These are phyloP conservation scores for Rosa rugosa DNA, from an alignment of 306 rosid genomes.

Conservation along the genomic window DNA sequence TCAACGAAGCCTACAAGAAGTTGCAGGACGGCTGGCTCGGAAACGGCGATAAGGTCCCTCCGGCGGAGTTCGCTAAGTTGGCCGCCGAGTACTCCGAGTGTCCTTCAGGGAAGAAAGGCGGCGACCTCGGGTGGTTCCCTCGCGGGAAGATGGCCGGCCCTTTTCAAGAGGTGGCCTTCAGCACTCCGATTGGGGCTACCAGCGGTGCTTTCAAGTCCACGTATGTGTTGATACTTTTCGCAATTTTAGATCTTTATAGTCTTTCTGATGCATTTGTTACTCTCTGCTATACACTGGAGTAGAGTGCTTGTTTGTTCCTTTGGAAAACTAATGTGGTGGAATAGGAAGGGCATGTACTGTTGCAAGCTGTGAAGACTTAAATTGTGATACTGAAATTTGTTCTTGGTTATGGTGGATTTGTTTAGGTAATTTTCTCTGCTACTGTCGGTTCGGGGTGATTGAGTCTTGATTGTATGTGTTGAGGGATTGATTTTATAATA, in stretches of 20 bases:
- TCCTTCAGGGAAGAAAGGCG: slow-evolving; percentile 98
- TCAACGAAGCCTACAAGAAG: slow-evolving; percentile 95
- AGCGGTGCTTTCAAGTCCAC: slow-evolving; percentile 94
- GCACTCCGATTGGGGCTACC: slow-evolving; percentile 74
- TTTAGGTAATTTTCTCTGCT: neutral
- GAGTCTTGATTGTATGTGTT: neutral
- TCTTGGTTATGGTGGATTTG: neutral
- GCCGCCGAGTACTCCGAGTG: slow-evolving; percentile 69
- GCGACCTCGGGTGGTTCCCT: slow-evolving; percentile 99
- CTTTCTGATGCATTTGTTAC: neutral
- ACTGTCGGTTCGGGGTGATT: neutral
- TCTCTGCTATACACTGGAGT: neutral
- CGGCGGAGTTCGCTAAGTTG: slow-evolving; percentile 86
- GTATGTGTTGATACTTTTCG: slow-evolving; percentile 31
- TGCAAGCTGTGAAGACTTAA: neutral
- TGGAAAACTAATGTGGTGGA: too few relatives aligned
- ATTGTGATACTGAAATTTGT: neutral
- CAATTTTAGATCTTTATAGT: neutral
- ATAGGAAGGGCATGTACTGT: neutral
- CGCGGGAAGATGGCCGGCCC: slow-evolving; percentile 99
- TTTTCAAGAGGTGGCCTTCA: slow-evolving; percentile 93
- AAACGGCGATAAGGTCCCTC: slow-evolving; percentile 94
- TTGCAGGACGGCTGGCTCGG: slow-evolving; percentile 92
- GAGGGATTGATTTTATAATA: neutral
- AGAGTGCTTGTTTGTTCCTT: neutral